Evolutionary conservation across 768 basidiomycete genomes (phyloP).

Genomic region (Trametopsis cervina): DNA sequence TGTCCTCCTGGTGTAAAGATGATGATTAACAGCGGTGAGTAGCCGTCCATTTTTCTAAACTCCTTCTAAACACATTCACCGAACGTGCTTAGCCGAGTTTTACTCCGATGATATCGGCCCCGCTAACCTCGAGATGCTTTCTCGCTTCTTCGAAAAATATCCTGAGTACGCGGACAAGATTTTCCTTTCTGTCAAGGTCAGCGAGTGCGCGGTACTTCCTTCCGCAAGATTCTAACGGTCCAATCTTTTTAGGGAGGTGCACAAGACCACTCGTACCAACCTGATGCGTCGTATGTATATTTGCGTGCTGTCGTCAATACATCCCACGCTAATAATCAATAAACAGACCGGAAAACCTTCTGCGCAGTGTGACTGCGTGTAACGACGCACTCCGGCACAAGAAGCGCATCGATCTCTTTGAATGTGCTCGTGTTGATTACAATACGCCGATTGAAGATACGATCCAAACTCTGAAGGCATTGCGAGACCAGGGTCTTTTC

Average conservation of each 20-base stretch:
- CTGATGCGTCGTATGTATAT: slow-evolving; percentile 6
- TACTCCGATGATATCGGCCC: slow-evolving; percentile 38
- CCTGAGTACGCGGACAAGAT: slow-evolving; percentile 38
- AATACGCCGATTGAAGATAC: slow-evolving; percentile 39
- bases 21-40: slow-evolving; percentile 43
- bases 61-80: no score
- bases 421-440: slow-evolving; percentile 41
- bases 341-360: slow-evolving; percentile 33
- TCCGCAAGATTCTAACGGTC: no score
- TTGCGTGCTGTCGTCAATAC: no score
- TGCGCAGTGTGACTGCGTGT: slow-evolving; percentile 40
- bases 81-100: slow-evolving; percentile 47
- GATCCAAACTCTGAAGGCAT: slow-evolving; percentile 33
- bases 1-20: slow-evolving; percentile 39
- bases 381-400: slow-evolving; percentile 39
- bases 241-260: background rate
- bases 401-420: slow-evolving; percentile 55
- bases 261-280: background rate
- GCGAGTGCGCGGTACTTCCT: background rate
- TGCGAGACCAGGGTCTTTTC: slow-evolving; percentile 51
- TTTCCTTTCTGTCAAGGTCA: slow-evolving; percentile 44
- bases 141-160: slow-evolving; percentile 42
- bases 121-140: slow-evolving; percentile 42
- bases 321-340: no score
- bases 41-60: background rate